phyloP scores from a whole-genome alignment of 2,329 filamentous ascomycete genomes.

The Nemania sp. region DNA sequence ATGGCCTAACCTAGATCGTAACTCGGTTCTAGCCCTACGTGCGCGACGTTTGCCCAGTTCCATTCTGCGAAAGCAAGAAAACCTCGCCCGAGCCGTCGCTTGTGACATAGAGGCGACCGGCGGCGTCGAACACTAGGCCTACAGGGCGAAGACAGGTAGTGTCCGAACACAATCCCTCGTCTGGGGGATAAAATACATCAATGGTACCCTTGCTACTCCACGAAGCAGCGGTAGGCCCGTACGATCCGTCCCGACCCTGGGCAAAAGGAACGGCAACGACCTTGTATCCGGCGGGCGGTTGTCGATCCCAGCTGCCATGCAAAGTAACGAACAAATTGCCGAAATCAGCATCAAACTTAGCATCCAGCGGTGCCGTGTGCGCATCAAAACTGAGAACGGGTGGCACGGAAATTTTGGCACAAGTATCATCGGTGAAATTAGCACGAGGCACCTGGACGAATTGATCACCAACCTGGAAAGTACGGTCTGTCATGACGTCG shows the following conservation, averaged over 20 bases:
- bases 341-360: constrained; percentile 61
- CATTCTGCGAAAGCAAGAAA: constrained; percentile 30
- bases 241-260: constrained; percentile 34
- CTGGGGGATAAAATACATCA: constrained; percentile 53
- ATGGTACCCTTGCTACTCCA: constrained; percentile 47
- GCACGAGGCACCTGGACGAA: constrained; percentile 36
- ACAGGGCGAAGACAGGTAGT: constrained; percentile 55
- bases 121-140: constrained; percentile 45
- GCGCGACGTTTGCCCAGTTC: not conserved
- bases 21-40: too few relatives aligned
- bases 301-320: constrained; percentile 59
- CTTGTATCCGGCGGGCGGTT: constrained; percentile 43
- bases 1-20: too few relatives aligned
- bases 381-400: constrained; percentile 56
- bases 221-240: constrained; percentile 35
- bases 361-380: constrained; percentile 66
- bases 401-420: constrained; percentile 29
- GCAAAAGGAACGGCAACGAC: constrained; percentile 42
- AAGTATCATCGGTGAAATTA: constrained; percentile 35
- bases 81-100: constrained; percentile 57
- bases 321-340: constrained; percentile 62
- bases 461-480: constrained; percentile 40
- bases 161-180: constrained; percentile 49
- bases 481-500: constrained; percentile 39
- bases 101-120: constrained; percentile 57